Evolutionary conservation across 129 eudicot genomes (phyloP), one percentile per base, ranked within the genome.

Genomic region (Gnaphalium uliginosum): DNA sequence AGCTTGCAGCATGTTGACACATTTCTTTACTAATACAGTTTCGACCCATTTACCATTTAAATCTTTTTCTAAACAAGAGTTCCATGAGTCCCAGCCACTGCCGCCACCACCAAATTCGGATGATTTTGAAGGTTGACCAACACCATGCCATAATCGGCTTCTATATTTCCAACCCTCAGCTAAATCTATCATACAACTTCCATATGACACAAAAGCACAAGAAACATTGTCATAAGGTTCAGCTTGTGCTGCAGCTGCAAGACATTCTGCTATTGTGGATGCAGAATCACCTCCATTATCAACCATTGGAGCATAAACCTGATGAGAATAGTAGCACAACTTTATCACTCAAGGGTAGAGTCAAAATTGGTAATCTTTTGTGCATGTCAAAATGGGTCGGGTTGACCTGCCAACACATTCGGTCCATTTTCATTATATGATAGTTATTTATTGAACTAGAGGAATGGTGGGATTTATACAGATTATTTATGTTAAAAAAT

Each of bases 71-170:
- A 93, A 79, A 71, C 86, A 76, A 72, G 90, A 86, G 71, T 77
- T 86, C 98, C 98, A 90, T 4, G 95, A 79, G 50, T 90, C 98
- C 98, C 96, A 86, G 23, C 96, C 95, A 78, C 98, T 90, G 69
- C 96, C 98, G 64, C 96, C 98, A 66, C 96, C 98, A 82, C 92
- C 90, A 71, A 93, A 81, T 32, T 26, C 81, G 41, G 83, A 59
- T 17, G 76, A 23, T 21, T 83, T 67, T 10, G 87, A 81, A 68
- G 96, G 86, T 72, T 84, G 76, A 46, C 96, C 95, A 56, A 90
- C 88, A 56, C 98, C 96, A 71, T 86, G 86, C 98, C 98, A 93
- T 58, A 93, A 75, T 54, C 92, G 86, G 70, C 98, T 93, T 84
- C 98, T 83, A 74, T 84, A 86, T 79, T 90, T 93, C 98, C 98